Percentiles rank a stretch among this genome's conserved stretches.
Evolutionary conservation across 495 filamentous ascomycete species (phyloP).

Genomic region (Aspergillus avenaceus): DNA sequence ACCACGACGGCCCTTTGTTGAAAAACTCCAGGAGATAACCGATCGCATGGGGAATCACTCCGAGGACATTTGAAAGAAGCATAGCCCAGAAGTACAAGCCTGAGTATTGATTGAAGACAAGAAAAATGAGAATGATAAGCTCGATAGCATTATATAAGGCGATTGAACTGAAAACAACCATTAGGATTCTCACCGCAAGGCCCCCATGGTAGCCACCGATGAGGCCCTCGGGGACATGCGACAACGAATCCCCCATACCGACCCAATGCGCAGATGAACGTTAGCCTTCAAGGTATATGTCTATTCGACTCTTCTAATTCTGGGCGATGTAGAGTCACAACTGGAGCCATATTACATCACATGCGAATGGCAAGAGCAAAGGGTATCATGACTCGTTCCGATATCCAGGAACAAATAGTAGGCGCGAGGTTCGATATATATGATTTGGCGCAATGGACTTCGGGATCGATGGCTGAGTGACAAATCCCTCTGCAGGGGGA

Average conservation of each 20-base stretch:
- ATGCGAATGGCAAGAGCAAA: no score
- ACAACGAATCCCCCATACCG: conserved; percentile 10
- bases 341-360: no score
- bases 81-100: conserved; percentile 49
- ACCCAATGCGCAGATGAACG: neutral
- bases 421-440: no score
- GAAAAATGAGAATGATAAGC: conserved; percentile 43
- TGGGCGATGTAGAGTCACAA: no score
- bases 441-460: no score
- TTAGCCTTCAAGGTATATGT: neutral
- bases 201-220: conserved; percentile 30
- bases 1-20: conserved; percentile 30
- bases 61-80: conserved; percentile 26
- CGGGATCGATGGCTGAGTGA: no score
- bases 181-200: conserved; percentile 32
- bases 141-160: conserved; percentile 51
- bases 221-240: conserved; percentile 28
- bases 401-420: no score
- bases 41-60: conserved; percentile 49
- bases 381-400: no score
- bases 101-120: conserved; percentile 43
- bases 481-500: no score
- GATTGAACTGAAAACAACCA: conserved; percentile 46
- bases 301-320: neutral
- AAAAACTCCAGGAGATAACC: conserved; percentile 56